These are phyloP conservation scores for Aureobasidium lini DNA, from an alignment of 2,329 filamentous ascomycete species.

Conservation along the genomic window DNA sequence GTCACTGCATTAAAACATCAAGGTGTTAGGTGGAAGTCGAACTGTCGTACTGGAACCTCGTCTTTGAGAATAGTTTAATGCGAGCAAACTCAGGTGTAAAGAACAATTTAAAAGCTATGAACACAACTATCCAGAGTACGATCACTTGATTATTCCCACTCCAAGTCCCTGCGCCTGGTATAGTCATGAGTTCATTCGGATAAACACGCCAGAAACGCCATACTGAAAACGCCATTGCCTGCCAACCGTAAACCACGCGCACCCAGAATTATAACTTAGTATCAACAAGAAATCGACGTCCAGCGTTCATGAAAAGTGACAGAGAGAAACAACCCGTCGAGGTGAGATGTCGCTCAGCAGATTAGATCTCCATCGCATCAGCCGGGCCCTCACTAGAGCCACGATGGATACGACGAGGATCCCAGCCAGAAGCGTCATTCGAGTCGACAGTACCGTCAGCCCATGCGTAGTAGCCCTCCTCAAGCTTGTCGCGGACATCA, in stretches of 20 bases:
- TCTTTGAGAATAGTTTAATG: neutral
- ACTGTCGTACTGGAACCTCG: neutral
- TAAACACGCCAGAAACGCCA: neutral
- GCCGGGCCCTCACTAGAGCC: conserved; percentile 17
- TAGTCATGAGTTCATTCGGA: neutral
- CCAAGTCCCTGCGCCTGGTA: neutral
- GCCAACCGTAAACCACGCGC: neutral
- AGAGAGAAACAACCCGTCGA: neutral
- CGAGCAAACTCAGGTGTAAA: neutral
- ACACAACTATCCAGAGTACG: conserved; percentile 1
- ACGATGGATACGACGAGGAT: conserved; percentile 13
- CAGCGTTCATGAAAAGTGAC: conserved; percentile 3
- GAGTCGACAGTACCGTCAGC: conserved; percentile 20
- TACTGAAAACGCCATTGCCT: neutral
- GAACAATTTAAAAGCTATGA: neutral
- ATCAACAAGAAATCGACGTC: conserved; percentile 12
- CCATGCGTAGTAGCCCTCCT: conserved; percentile 24
- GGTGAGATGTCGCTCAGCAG: neutral
- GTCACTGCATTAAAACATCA: neutral
- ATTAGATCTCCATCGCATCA: conserved; percentile 18
- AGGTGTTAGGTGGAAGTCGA: neutral
- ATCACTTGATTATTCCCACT: conserved; percentile 4
- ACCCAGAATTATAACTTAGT: conserved; percentile 1
- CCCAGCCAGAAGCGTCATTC: conserved; percentile 17
- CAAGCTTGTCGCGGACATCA: conserved; percentile 28